Evolutionary conservation across 139 green algal genomes (phyloP).

Genomic region (Tetraselmis chui): DNA sequence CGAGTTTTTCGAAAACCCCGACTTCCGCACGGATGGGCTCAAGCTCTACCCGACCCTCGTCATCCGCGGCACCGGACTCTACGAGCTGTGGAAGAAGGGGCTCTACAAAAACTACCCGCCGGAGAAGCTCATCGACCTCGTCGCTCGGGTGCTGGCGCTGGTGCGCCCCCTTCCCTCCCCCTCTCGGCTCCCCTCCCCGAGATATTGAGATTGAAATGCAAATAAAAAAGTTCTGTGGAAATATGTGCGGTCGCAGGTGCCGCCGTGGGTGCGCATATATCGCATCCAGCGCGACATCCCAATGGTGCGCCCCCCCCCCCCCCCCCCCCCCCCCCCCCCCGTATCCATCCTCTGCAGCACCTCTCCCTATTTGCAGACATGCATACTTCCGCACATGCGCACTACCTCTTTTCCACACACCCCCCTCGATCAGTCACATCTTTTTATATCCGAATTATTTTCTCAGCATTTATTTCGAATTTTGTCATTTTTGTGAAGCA

Average conservation of each 20-base stretch:
- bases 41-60: slow-evolving; percentile 85
- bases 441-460: too few relatives aligned
- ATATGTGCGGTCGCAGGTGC: slow-evolving; percentile 15
- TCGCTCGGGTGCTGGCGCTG: slow-evolving; percentile 79
- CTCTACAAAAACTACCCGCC: slow-evolving; percentile 87
- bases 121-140: slow-evolving; percentile 87
- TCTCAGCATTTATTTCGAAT: too few relatives aligned
- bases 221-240: too few relatives aligned
- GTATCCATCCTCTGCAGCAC: not conserved
- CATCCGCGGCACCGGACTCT: slow-evolving; percentile 88
- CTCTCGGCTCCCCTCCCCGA: too few relatives aligned
- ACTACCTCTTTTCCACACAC: not conserved
- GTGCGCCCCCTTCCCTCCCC: slow-evolving; percentile 33
- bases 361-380: slow-evolving; percentile 3
- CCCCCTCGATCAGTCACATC: not conserved
- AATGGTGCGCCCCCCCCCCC: too few relatives aligned
- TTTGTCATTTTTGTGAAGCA: too few relatives aligned
- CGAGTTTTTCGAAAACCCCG: slow-evolving; percentile 97
- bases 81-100: slow-evolving; percentile 96
- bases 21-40: slow-evolving; percentile 86
- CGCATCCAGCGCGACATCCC: slow-evolving; percentile 59
- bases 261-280: slow-evolving; percentile 91
- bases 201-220: too few relatives aligned
- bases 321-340: not conserved
- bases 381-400: not conserved